A percentile compares a stretch with the other conserved stretches of the same genome.
These are phyloP conservation scores for Nicotiana noctiflora DNA, from an alignment of 257 asterid genomes.

Conservation along the genomic window DNA sequence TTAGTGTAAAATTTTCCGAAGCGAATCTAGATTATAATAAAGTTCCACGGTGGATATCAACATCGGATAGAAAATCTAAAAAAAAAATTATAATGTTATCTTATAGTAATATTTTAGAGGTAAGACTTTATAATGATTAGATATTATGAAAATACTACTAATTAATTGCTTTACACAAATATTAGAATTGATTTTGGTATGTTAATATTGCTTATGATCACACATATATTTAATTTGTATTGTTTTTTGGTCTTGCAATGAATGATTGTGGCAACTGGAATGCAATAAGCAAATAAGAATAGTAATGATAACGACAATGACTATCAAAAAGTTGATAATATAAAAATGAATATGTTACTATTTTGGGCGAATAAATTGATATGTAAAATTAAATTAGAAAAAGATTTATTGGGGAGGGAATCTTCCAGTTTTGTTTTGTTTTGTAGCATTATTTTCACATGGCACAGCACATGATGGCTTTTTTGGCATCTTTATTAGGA, in stretches of 20 bases:
- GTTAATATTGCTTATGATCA: background rate
- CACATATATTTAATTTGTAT: slow-evolving; percentile 9
- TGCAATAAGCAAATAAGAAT: background rate
- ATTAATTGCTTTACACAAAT: too few species aligned
- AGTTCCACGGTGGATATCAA: too few species aligned
- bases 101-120: background rate
- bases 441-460: slow-evolving; percentile 41
- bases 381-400: background rate
- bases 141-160: background rate
- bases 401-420: slow-evolving; percentile 14
- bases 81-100: background rate
- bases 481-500: slow-evolving; percentile 21
- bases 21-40: too few species aligned
- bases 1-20: too few species aligned
- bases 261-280: background rate
- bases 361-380: background rate
- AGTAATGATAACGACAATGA: background rate
- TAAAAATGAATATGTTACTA: background rate
- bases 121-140: background rate
- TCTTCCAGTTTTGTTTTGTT: slow-evolving; percentile 25
- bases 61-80: too few species aligned
- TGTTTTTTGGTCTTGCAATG: background rate
- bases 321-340: background rate
- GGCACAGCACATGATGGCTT: slow-evolving; percentile 34
- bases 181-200: background rate